Base-by-base conservation (phyloP, 176 grass and related monocot genomes). In the Carex pumila region DNA sequence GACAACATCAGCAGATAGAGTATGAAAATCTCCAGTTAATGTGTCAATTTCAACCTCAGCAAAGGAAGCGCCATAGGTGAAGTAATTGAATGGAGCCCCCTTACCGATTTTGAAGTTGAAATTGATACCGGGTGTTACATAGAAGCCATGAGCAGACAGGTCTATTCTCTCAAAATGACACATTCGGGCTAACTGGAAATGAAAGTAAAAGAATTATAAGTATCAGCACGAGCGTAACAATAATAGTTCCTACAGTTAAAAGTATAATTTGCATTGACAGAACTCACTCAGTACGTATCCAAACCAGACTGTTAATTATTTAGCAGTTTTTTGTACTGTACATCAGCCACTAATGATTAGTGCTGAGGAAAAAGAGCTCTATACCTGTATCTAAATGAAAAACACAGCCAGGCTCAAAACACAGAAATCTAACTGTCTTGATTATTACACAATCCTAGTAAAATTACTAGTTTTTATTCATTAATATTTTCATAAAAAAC, bases 31-130 rank as follows among this genome's bases (percentile, higher is more conserved):
- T 75, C 95, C 95, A 71, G 92, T 98, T 82, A 98, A 85, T 36
- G 92, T 92, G 79, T 98, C 95, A 9, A 98, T 93, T 88, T 98
- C 95, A 77, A 98, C 92, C 92, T 98, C 95, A 36, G 91, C 92
- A 94, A 98, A 98, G 84, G 95, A 93, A 58, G 91, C 95, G 78
- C 95, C 95, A 87, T 93, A 98, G 11, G 95, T 98, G 83, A 81
- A 98, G 83, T 98, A 98, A 76, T 72, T 85, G 81, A 90, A 98
- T n/a, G 92, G 92, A 86, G 12, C 53, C 50, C 95, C 95, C 87
- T 98, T 98, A 64, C 95, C 95, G 37, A 76, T 12, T 39, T 80
- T 83, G 85, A 81, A 93, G 75, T 98, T 88, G 86, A 94, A 98
- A 7, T 79, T 87, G 81, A 98, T 86, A 81, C 91, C 76, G 10